Percentiles rank a stretch among this genome's conserved stretches.
phyloP scores from a whole-genome alignment of 768 basidiomycete species.

The Boletus rubescentipes region DNA sequence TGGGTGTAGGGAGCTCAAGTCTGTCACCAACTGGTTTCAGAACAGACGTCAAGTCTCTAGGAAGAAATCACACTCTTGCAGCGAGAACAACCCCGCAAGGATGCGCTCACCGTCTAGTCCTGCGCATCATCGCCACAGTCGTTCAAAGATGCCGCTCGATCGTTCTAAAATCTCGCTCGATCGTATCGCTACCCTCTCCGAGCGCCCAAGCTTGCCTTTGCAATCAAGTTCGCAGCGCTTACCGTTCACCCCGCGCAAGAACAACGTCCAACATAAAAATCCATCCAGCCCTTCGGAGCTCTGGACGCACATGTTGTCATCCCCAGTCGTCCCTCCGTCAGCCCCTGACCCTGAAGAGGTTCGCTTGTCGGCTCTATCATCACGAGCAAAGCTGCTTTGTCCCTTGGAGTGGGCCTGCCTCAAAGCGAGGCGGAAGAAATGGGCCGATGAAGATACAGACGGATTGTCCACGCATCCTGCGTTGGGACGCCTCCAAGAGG shows the following conservation, averaged over 20 bases:
- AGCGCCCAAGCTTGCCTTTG: slow-evolving; percentile 25
- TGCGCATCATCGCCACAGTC: slow-evolving; percentile 3
- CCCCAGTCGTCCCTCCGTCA: slow-evolving; percentile 21
- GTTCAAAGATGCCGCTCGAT: slow-evolving; percentile 15
- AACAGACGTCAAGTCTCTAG: slow-evolving; percentile 64
- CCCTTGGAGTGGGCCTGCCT: slow-evolving; percentile 80
- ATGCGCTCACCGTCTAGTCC: slow-evolving; percentile 4
- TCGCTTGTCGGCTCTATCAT: slow-evolving; percentile 25
- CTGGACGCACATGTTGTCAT: slow-evolving; percentile 33
- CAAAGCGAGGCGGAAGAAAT: slow-evolving; percentile 34
- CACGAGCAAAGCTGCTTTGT: slow-evolving; percentile 42
- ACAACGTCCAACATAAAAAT: slow-evolving; percentile 3
- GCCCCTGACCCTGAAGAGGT: slow-evolving; percentile 24
- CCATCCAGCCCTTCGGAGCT: slow-evolving; percentile 21
- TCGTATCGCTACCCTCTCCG: slow-evolving; percentile 29
- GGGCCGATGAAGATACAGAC: slow-evolving; percentile 25
- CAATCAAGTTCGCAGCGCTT: slow-evolving; percentile 4
- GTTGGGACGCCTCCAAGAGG: slow-evolving; percentile 2
- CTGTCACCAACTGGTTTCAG: slow-evolving; percentile 80
- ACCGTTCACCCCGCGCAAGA: slow-evolving; percentile 31
- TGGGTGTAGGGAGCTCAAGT: slow-evolving; percentile 55
- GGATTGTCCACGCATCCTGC: slow-evolving; percentile 6
- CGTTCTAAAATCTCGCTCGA: slow-evolving; percentile 33
- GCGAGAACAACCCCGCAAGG: slow-evolving; percentile 24
- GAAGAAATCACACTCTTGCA: slow-evolving; percentile 20